Base-by-base conservation (phyloP, 1,139 yeast species). In the Meyerozyma sp. region DNA sequence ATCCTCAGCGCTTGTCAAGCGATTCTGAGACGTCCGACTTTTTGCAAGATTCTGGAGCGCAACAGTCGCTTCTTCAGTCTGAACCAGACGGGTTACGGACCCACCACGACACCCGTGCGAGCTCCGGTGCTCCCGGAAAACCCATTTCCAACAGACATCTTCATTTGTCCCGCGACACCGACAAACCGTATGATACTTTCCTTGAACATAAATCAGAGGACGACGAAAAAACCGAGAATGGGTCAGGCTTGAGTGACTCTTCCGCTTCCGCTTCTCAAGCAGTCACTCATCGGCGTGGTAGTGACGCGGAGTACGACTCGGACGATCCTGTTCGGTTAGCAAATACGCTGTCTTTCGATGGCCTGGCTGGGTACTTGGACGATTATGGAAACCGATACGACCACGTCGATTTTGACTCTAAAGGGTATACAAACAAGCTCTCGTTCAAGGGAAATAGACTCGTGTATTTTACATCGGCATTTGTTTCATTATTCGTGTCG, bases 401-500 rank as follows among this genome's bases (percentile, higher is more conserved):
- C 20, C 70, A 71, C 40, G 52, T 73, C 8, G 68, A 73, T 50
- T 72, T 72, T 46, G 61, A 72, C 48, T 59, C 65, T 23, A 61
- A 62, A 44, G 48, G 51, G 16, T 71, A 71, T 48, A 70, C 76
- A 0, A 49, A 56, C 8, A 57, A 56, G 37, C 54, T 68, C 8
- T 48, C 44, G 32, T 70, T 73, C 54, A 72, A 73, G 50, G 78
- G 78, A 8, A 67, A 55, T 30, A 50, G 60, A 28, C 60, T 82
- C 41, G 75, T 82, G 11, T 88, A 87, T 60, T 84, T 87, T 64
- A 87, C 95, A 3, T 80, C 91, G 1, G 81, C 84, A 9, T 88
- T 88, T 62, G 95, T 88, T 18, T 82, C 91, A 29, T 68, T 87
- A 7, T 94, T 95, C 43, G 95, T 89, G 11, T 83, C 89, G 45